phyloP scores from a whole-genome alignment of 805 yeast species.

The Metschnikowia cerradonensis region DNA sequence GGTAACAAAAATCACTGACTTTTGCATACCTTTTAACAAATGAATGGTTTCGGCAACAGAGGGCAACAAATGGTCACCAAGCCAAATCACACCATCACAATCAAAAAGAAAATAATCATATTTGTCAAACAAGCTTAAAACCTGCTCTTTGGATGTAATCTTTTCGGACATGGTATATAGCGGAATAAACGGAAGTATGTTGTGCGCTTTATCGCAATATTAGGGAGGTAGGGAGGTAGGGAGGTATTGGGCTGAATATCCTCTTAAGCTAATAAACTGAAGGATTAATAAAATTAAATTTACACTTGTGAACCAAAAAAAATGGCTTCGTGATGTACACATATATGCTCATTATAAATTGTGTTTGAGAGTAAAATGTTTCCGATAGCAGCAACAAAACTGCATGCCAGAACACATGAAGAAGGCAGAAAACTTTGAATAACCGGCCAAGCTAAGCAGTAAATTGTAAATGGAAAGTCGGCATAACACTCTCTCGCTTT shows the following conservation, averaged over 20 bases:
- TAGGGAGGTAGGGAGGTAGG: neutral
- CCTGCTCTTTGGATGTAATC: conserved; percentile 45
- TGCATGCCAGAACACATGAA: neutral
- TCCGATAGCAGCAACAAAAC: neutral
- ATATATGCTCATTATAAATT: neutral
- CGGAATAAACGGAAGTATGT: neutral
- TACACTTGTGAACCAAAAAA: neutral
- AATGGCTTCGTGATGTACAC: neutral
- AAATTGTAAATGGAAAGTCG: neutral
- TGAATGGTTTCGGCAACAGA: conserved; percentile 70
- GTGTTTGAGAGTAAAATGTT: neutral
- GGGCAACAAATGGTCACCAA: conserved; percentile 79
- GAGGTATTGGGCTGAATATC: neutral
- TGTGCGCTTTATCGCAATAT: conserved; percentile 2
- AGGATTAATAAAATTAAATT: neutral
- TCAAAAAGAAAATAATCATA: conserved; percentile 90
- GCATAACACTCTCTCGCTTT: neutral
- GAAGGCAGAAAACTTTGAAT: neutral
- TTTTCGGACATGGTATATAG: conserved; percentile 42
- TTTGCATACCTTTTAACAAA: conserved; percentile 50
- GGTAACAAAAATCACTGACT: conserved; percentile 83
- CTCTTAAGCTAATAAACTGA: neutral
- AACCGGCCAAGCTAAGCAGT: neutral
- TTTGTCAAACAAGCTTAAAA: conserved; percentile 49
- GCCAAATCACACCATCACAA: conserved; percentile 97